Evolutionary conservation across 768 basidiomycete species (phyloP).

Genomic region (Podaxis carcinomalis): DNA sequence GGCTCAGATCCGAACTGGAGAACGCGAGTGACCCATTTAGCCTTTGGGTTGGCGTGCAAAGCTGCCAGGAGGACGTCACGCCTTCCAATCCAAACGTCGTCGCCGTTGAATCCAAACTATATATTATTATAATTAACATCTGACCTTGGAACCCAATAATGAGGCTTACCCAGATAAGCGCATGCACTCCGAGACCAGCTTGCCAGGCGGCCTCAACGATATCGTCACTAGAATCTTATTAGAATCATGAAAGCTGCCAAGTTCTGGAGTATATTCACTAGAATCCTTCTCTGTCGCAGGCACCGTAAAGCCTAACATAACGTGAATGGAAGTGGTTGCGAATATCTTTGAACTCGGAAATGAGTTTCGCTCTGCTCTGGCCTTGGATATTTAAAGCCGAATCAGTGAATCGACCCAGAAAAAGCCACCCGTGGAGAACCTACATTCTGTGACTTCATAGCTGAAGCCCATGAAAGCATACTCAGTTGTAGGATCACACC

Average conservation of each 20-base stretch:
- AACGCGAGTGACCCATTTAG: constrained; percentile 49
- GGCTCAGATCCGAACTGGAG: constrained; percentile 61
- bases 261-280: constrained; percentile 21
- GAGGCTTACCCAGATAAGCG: constrained; percentile 50
- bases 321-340: constrained; percentile 45
- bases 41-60: constrained; percentile 44
- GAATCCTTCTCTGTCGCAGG: constrained; percentile 31
- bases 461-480: constrained; percentile 66
- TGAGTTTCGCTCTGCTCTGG: constrained; percentile 40
- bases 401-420: neutral
- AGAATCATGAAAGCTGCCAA: neutral
- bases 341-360: constrained; percentile 50
- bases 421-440: constrained; percentile 13
- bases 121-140: neutral
- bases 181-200: constrained; percentile 50
- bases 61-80: constrained; percentile 39
- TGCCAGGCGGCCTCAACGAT: constrained; percentile 55
- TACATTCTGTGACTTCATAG: constrained; percentile 58
- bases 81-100: constrained; percentile 39
- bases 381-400: constrained; percentile 26
- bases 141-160: neutral
- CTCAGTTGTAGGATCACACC: constrained; percentile 52
- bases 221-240: constrained; percentile 29
- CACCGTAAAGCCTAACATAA: constrained; percentile 45
- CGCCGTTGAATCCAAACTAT: constrained; percentile 33